phyloP scores from a whole-genome alignment of 2,329 filamentous ascomycete genomes.

The Clonostachys chloroleuca region DNA sequence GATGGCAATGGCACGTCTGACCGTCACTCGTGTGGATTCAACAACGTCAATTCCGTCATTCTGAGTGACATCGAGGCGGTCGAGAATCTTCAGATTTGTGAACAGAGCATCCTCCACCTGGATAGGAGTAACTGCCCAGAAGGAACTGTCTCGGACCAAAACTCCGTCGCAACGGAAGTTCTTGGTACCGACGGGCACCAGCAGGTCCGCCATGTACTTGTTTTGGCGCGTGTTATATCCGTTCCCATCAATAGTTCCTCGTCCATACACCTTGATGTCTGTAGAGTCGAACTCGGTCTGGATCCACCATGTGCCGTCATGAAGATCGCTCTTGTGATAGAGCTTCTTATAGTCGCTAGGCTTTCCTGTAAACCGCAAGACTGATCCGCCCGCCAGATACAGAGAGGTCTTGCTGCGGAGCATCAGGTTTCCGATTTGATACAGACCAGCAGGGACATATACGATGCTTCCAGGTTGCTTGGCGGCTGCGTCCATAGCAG shows the following conservation, averaged over 20 bases:
- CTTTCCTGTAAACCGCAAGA: conserved; percentile 1
- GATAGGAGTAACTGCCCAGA: conserved; percentile 1
- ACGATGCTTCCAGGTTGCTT: conserved; percentile 1
- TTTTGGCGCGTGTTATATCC: neutral
- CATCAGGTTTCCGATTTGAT: neutral
- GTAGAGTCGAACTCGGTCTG: conserved; percentile 1
- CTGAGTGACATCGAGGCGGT: conserved; percentile 1
- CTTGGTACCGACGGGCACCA: conserved; percentile 1
- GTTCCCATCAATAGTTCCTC: conserved; percentile 1
- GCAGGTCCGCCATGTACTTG: neutral
- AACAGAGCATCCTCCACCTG: neutral
- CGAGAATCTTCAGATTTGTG: conserved; percentile 2
- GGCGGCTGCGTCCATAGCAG: neutral
- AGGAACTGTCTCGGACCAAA: conserved; percentile 1
- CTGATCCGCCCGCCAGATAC: neutral
- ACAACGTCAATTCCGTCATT: conserved; percentile 1
- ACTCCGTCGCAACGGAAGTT: neutral
- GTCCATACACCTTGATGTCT: conserved; percentile 2
- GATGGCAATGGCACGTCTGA: conserved; percentile 1
- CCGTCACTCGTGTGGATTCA: neutral
- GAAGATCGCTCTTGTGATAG: neutral
- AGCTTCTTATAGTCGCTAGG: conserved; percentile 1
- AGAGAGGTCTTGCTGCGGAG: neutral
- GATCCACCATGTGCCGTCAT: conserved; percentile 2
- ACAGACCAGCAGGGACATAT: neutral